phyloP scores from a whole-genome alignment of 2,329 filamentous ascomycete genomes.

The Diplocarpon rosae region DNA sequence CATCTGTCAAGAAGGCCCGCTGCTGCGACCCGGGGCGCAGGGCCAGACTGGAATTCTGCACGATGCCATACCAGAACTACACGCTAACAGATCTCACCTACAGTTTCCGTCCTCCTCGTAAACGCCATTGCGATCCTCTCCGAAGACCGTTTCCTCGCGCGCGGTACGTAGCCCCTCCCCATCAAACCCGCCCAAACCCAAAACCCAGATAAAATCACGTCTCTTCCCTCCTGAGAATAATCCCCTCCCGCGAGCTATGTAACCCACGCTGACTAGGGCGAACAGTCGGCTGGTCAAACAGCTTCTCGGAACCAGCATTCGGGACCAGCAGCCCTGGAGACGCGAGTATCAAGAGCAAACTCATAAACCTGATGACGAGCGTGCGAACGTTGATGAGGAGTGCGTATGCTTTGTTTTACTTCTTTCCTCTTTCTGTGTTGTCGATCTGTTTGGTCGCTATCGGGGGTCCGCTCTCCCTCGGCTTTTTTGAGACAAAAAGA shows the following conservation, averaged over 20 bases:
- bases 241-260: no score
- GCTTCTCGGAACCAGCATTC: constrained; percentile 62
- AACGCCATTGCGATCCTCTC: constrained; percentile 91
- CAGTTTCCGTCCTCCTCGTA: constrained; percentile 75
- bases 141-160: constrained; percentile 82
- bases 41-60: no score
- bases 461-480: no score
- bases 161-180: constrained; percentile 42
- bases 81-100: neutral
- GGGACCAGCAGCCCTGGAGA: constrained; percentile 53
- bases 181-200: no score
- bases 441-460: no score
- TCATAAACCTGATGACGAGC: constrained; percentile 82
- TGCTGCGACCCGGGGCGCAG: no score
- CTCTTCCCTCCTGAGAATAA: neutral
- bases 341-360: constrained; percentile 72
- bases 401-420: constrained; percentile 40
- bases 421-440: no score
- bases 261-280: neutral
- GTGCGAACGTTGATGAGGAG: constrained; percentile 88
- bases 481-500: constrained; percentile 1
- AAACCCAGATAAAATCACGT: no score
- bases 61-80: neutral
- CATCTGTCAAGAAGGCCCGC: no score
- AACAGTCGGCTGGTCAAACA: constrained; percentile 70